Conservation (phyloP, 1,139 yeast genomes). For the Groenewaldozyma auringiensis region DNA sequence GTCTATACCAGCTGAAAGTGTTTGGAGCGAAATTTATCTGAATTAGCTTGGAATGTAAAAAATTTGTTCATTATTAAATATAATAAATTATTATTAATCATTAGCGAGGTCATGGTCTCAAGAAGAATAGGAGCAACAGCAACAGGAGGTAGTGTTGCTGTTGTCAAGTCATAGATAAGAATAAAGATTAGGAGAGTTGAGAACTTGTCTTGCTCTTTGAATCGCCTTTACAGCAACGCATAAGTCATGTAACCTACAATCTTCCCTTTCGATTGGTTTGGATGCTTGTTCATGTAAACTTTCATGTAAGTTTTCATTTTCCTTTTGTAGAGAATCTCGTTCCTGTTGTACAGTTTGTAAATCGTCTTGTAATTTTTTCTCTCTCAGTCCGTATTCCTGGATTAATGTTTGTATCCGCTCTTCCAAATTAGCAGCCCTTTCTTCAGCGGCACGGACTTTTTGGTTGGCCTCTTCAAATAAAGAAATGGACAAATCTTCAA, state of each 20-base stretch:
- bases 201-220: constrained; percentile 24
- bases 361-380: constrained; percentile 46
- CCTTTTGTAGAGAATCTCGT: neutral
- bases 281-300: neutral
- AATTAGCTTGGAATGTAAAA: too few species aligned
- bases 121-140: too few species aligned
- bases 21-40: constrained; percentile 22
- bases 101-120: too few species aligned
- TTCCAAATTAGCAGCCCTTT: neutral
- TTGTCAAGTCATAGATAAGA: constrained; percentile 12
- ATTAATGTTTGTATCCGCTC: neutral
- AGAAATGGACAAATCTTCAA: constrained; percentile 62
- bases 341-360: neutral
- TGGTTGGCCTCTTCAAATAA: constrained; percentile 53
- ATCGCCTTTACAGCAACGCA: constrained; percentile 28
- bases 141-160: too few species aligned
- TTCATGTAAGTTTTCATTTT: neutral
- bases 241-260: constrained; percentile 22
- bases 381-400: constrained; percentile 24
- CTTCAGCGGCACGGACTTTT: constrained; percentile 1
- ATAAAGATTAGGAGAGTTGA: constrained; percentile 16
- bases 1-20: constrained; percentile 29
- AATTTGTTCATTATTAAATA: too few species aligned
- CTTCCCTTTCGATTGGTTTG: constrained; percentile 24
- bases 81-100: too few species aligned